Evolutionary conservation across 148 eudicot genomes (phyloP), one percentile per base, ranked within the genome.

Genomic region (Drosera capensis): DNA sequence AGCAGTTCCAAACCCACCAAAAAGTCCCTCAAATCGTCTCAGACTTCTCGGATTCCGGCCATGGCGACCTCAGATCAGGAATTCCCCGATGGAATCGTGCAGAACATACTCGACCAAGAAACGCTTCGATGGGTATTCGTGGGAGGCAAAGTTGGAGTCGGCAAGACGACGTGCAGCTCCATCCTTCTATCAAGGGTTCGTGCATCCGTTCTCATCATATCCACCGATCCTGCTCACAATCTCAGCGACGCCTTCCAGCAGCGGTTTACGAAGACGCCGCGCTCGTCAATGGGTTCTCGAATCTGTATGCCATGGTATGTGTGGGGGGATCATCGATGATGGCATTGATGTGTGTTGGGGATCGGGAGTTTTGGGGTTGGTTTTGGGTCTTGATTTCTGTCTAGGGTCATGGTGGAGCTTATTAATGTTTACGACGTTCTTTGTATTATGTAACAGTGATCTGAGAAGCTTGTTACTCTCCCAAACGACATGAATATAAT

Each of bases 171-270:
- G 3, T 86, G 96, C 52, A 82, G 96, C 58, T 86, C 96, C 1
- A 86, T 79, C 16, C 71, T 82, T n/a, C 62, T 86, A 24, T 70
- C 96, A 12, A 57, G 65, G 49, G 94, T 77, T 47, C 60, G 96
- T 13, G 13, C 69, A 23, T 82, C 96, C 51, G 96, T 86, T 49
- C 79, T 88, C 4, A 78, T 88, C 5, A 88, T 88, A 24, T 88
- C 97, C 31, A 88, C 97, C 43, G 97, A 88, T 39, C 97, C 97
- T 7, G 97, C 97, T 44, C 97, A 88, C 40, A 88, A 88, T 62
- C 83, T 88, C 34, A 84, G 97, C 55, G 97, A 88, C 45, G 94
- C 97, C 20, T 88, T 88, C 46, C 97, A 88, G 46, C 97, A 88
- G 46, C 66, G 79, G 6, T 88, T 88, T 51, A 75, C 94, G 40